phyloP scores from a whole-genome alignment of 345 rosid species.

The Moringa oleifera region DNA sequence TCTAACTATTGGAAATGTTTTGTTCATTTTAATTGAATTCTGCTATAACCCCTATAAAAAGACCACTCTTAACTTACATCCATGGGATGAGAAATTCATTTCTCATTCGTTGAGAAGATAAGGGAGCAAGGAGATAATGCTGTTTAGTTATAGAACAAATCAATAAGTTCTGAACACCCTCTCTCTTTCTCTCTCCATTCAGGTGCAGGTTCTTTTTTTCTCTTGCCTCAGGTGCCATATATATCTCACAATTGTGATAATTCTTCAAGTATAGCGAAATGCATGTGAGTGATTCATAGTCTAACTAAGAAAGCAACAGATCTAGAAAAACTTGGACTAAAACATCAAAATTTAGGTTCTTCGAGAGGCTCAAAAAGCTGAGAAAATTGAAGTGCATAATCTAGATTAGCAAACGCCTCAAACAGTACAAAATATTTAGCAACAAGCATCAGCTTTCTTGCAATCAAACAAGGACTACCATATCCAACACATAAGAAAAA shows the following conservation, averaged over 20 bases:
- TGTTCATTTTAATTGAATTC: no score
- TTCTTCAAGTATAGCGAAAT: slow-evolving; percentile 11
- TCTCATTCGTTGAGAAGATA: no score
- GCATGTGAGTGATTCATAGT: not conserved
- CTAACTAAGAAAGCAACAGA: slow-evolving; percentile 18
- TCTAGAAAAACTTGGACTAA: slow-evolving; percentile 15
- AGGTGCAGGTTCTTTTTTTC: no score
- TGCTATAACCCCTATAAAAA: no score
- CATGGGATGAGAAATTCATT: no score
- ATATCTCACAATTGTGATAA: not conserved
- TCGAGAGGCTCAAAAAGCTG: not conserved
- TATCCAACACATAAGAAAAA: slow-evolving; percentile 3
- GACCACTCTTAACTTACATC: no score
- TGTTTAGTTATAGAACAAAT: no score
- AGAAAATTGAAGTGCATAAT: not conserved
- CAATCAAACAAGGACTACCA: not conserved
- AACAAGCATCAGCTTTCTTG: not conserved
- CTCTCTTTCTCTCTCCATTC: not conserved
- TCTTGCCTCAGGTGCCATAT: slow-evolving; percentile 6
- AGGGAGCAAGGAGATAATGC: no score
- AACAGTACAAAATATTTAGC: not conserved
- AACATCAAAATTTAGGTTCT: not conserved
- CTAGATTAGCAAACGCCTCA: no score
- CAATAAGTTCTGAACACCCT: no score
- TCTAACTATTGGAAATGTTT: no score